A percentile compares a stretch with the other conserved stretches of the same genome.
Evolutionary conservation across 2,329 filamentous ascomycete species (phyloP).

Genomic region (Aureobasidium sp.): DNA sequence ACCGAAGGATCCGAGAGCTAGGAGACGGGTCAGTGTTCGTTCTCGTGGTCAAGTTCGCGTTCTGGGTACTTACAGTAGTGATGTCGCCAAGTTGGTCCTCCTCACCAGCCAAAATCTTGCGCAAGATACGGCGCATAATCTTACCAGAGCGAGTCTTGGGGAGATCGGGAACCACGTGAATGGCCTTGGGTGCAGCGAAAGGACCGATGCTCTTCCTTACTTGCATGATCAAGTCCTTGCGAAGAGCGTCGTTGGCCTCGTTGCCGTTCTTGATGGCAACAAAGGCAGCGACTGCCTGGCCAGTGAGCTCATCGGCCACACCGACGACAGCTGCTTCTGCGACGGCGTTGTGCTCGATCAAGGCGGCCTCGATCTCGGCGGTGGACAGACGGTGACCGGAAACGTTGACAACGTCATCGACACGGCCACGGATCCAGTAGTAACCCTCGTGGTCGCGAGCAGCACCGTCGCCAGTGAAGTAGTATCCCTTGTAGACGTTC

Average conservation of each 20-base stretch:
- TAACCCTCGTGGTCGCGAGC: slow-evolving; percentile 96
- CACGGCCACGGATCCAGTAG: slow-evolving; percentile 98
- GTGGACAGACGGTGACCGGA: slow-evolving; percentile 93
- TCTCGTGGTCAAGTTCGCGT: neutral
- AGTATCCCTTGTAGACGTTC: slow-evolving; percentile 96
- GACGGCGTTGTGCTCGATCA: slow-evolving; percentile 82
- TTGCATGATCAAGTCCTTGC: slow-evolving; percentile 89
- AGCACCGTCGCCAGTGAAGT: slow-evolving; percentile 91
- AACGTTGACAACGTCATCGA: slow-evolving; percentile 98
- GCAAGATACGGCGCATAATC: slow-evolving; percentile 95
- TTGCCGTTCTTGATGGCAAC: slow-evolving; percentile 82
- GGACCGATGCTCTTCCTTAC: slow-evolving; percentile 96
- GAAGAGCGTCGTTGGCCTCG: slow-evolving; percentile 67
- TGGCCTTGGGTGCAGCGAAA: slow-evolving; percentile 90
- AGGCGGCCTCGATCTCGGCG: slow-evolving; percentile 92
- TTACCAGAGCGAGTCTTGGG: slow-evolving; percentile 97
- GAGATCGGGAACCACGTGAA: slow-evolving; percentile 84
- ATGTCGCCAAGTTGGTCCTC: slow-evolving; percentile 94
- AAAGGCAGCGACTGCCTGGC: slow-evolving; percentile 95
- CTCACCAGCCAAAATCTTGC: slow-evolving; percentile 95
- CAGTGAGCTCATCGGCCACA: slow-evolving; percentile 84
- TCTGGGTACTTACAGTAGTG: slow-evolving; percentile 60
- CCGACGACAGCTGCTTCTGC: slow-evolving; percentile 95
- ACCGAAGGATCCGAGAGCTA: slow-evolving; percentile 83
- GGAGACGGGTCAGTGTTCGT: slow-evolving; percentile 4